Percentiles rank a stretch among this genome's conserved stretches.
Evolutionary conservation across 2,329 filamentous ascomycete genomes (phyloP).

Genomic region (Hirsutella minnesotensis): DNA sequence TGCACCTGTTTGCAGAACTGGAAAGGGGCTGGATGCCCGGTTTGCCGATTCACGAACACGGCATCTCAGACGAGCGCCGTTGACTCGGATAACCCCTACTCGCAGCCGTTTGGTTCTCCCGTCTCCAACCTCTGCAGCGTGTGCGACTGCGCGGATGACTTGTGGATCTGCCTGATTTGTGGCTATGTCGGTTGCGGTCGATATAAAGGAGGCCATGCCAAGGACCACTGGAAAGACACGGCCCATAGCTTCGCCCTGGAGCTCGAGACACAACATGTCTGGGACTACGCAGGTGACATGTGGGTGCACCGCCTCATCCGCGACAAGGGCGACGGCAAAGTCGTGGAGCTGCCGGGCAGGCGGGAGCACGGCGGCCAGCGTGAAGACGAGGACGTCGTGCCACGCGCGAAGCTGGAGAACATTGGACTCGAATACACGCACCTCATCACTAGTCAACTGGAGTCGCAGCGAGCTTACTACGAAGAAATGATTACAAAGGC

Average conservation of each 20-base stretch:
- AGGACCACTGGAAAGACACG: slow-evolving; percentile 84
- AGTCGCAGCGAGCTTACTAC: slow-evolving; percentile 86
- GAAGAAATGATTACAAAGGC: slow-evolving; percentile 85
- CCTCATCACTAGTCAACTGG: slow-evolving; percentile 81
- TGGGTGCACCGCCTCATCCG: slow-evolving; percentile 95
- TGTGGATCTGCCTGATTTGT: slow-evolving; percentile 94
- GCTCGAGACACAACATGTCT: slow-evolving; percentile 85
- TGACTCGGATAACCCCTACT: slow-evolving; percentile 36
- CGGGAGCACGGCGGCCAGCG: slow-evolving; percentile 18
- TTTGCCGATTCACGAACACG: slow-evolving; percentile 74
- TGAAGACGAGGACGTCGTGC: slow-evolving; percentile 55
- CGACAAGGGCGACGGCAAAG: slow-evolving; percentile 82
- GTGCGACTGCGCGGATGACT: slow-evolving; percentile 68
- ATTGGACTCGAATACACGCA: slow-evolving; percentile 94
- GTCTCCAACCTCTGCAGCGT: slow-evolving; percentile 64
- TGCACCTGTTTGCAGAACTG: slow-evolving; percentile 94
- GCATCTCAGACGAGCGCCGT: slow-evolving; percentile 18
- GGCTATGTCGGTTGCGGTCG: slow-evolving; percentile 87
- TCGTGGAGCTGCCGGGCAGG: slow-evolving; percentile 72
- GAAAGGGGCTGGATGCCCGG: slow-evolving; percentile 86
- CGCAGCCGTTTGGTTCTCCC: slow-evolving; percentile 44
- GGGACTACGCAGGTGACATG: slow-evolving; percentile 92
- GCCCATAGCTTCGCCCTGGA: slow-evolving; percentile 89
- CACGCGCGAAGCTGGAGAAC: slow-evolving; percentile 55
- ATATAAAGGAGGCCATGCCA: slow-evolving; percentile 88